Evolutionary conservation across 352 stramenopile genomes (phyloP), one percentile per base, ranked within the genome.

Genomic region (Pythium phragmitis): DNA sequence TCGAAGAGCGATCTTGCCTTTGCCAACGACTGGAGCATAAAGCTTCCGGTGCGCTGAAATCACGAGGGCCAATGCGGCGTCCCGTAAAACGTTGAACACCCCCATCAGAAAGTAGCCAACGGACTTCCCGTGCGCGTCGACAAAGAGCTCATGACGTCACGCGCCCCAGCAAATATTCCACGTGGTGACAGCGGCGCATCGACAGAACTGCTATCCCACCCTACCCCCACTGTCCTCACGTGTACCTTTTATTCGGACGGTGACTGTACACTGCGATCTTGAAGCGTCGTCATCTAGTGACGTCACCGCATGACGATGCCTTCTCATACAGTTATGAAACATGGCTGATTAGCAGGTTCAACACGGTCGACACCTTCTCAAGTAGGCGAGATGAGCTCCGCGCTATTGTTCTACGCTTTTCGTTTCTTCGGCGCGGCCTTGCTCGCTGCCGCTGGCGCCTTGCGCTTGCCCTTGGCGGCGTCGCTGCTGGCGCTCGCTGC

Each of bases 361-460:
- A 48, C 52, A 58, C 4, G 26, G 4, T 19, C 30, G 26, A 13
- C 7, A 14, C 34, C 34, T 39, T 39, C 34, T 39, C 34, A 6
- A 39, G 4, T 3, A 3, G 34, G 11, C 2, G 34, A 11, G 34
- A 39, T 39, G 34, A 13, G 34, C 34, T 14, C 34, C 34, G 34
- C 34, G 34, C 45, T 7, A 34, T 42, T 47, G 2, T 30, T 54
- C 45, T 63, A 70, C 51, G 57, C 45, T 70, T 73, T 73, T 33
- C 66, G 39, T 41, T 88, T 89, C 74, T 92, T 92, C 11, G 72
- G 68, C 23, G 80, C 67, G 8, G 77, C 65, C 48, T 85, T 86
- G 49, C 67, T 47, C 9, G 17, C 30, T 12, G n/a, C 57, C n/a
- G 68, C 57, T 9, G 69, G 59, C 36, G 76, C 60, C 61, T 92